Conservation (phyloP, 176 grass and related monocot genomes). For the Phoenix roebelenii region DNA sequence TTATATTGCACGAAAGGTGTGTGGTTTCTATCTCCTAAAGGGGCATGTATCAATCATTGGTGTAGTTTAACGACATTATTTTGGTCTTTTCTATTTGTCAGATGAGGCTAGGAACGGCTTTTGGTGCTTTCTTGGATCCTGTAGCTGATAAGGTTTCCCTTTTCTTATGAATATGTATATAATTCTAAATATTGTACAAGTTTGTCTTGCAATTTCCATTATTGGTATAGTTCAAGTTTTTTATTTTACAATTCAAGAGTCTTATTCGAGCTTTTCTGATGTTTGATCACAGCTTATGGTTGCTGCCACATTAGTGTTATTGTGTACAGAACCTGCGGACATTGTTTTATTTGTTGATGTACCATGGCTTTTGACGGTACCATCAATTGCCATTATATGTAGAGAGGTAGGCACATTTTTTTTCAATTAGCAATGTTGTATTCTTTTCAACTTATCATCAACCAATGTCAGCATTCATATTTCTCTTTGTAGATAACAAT, state of each 20-base stretch:
- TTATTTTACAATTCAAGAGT: background rate
- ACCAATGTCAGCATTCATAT: too few relatives aligned
- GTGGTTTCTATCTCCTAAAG: background rate
- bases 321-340: conserved; percentile 85
- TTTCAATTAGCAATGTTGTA: too few relatives aligned
- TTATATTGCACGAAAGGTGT: conserved; percentile 2
- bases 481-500: conserved; percentile 68
- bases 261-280: conserved; percentile 21
- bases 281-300: conserved; percentile 81
- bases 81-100: conserved; percentile 11
- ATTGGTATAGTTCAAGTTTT: too few relatives aligned
- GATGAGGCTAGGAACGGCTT: conserved; percentile 92
- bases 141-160: conserved; percentile 86
- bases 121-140: conserved; percentile 99
- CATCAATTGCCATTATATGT: conserved; percentile 95
- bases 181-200: too few relatives aligned
- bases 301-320: conserved; percentile 73
- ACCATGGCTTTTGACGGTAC: conserved; percentile 84
- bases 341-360: conserved; percentile 36
- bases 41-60: too few relatives aligned
- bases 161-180: background rate
- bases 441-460: too few relatives aligned
- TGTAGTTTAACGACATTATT: too few relatives aligned
- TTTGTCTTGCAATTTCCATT: too few relatives aligned
- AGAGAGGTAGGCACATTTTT: conserved; percentile 58